These are phyloP conservation scores for Plasmodium inui DNA, from an alignment of 169 alveolate genomes.

Conservation along the genomic window DNA sequence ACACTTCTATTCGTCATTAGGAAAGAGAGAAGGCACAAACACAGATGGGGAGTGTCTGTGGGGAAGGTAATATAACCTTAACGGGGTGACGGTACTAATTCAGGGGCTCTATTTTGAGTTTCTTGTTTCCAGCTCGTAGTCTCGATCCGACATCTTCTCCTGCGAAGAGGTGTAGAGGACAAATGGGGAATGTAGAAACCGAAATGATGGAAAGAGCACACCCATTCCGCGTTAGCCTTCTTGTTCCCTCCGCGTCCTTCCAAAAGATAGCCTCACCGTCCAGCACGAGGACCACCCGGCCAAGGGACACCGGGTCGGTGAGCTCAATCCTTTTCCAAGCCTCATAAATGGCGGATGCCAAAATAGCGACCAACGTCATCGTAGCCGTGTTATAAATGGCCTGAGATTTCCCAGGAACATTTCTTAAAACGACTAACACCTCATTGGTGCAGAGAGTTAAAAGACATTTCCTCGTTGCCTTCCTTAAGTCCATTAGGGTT, in stretches of 20 bases:
- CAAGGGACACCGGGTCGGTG: slow-evolving; percentile 86
- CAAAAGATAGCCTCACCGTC: slow-evolving; percentile 77
- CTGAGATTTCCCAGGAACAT: slow-evolving; percentile 91
- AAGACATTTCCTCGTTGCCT: slow-evolving; percentile 83
- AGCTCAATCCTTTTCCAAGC: slow-evolving; percentile 91
- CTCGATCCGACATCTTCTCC: slow-evolving; percentile 91
- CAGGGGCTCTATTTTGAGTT: slow-evolving; percentile 88
- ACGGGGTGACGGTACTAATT: too few relatives aligned
- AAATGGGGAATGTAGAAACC: background rate
- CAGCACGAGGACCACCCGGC: slow-evolving; percentile 87
- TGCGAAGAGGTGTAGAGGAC: background rate
- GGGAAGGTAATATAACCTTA: too few relatives aligned
- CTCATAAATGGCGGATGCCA: slow-evolving; percentile 90
- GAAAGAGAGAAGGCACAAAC: background rate
- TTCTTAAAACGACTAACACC: slow-evolving; percentile 84
- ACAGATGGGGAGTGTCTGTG: background rate
- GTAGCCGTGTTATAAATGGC: slow-evolving; percentile 87
- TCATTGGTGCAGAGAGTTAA: slow-evolving; percentile 86
- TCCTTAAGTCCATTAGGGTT: slow-evolving; percentile 55
- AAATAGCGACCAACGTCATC: slow-evolving; percentile 88
- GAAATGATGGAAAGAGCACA: background rate
- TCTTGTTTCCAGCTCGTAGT: slow-evolving; percentile 89
- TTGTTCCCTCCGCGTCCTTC: background rate
- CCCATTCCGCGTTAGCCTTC: background rate
- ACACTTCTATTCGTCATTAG: background rate